Base-by-base conservation (phyloP, 495 filamentous ascomycete genomes). In the Lasiosphaeris hirsuta region DNA sequence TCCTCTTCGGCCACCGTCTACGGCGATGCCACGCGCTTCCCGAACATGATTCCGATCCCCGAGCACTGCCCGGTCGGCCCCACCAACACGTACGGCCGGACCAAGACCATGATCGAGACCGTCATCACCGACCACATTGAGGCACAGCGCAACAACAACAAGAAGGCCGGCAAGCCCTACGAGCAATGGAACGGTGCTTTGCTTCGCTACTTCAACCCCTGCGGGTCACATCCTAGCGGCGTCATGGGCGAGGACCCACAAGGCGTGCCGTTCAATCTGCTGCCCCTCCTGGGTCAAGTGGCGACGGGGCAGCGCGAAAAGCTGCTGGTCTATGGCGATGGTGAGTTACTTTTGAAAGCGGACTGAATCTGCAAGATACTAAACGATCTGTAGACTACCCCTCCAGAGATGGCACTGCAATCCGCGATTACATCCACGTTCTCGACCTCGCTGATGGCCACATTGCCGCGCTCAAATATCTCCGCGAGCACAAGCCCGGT, bases 171-270 rank as follows among this genome's bases (percentile, higher is more conserved):
- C 33, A 87, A 94, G 69, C 74, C 78, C 17, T 86, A 80, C 43
- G 82, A 90, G 63, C 82, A 90, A 66, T 97, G 90, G 91, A 97
- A 97, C 77, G 94, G 81, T 41, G 94, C 94, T 41, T 78, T 97
- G 59, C 82, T 98, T 46, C 86, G 94, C 55, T 98, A 98, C 77
- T 98, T 98, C 81, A 98, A 98, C 81, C 94, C 94, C 35, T 90
- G 88, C 53, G 94, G 94, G 68, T 87, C 91, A 35, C 94, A 98
- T 73, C 94, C 94, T 45, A 93, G 84, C 68, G 94, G 94, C 58
- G 85, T 98, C 73, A 98, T 98, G 95, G 94, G 94, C 53, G 94
- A 98, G 75, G 92, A 98, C 73, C 94, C 94, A 36, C 88, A 93
- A 71, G 94, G 94, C 60, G 86, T 96, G 30, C 94, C 94, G 2